A percentile compares a stretch with the other conserved stretches of the same genome.
Evolutionary conservation across 352 stramenopile species (phyloP).

Genomic region (Ophiocytium majus): DNA sequence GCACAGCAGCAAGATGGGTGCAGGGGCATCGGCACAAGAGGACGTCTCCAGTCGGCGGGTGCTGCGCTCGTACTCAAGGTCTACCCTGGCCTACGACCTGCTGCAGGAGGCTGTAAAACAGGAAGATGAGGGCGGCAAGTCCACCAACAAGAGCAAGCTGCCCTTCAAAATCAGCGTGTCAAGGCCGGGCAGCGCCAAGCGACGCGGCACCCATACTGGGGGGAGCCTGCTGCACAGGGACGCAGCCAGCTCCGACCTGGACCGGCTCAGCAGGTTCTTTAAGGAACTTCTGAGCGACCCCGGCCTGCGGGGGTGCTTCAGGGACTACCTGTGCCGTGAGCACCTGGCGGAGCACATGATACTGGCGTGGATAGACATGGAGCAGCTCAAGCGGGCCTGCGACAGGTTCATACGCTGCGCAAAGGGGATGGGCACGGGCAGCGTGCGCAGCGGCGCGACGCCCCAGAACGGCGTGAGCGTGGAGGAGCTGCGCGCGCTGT

Average conservation of each 20-base stretch:
- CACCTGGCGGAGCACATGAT: conserved; percentile 10
- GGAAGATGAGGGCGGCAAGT: neutral
- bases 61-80: neutral
- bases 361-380: neutral
- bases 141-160: neutral
- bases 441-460: neutral
- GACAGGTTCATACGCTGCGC: neutral
- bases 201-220: neutral
- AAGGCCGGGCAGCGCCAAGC: neutral
- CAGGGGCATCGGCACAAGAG: too few relatives aligned
- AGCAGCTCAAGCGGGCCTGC: conserved; percentile 2
- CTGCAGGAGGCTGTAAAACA: neutral
- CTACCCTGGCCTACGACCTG: neutral
- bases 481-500: neutral
- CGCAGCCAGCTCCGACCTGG: neutral
- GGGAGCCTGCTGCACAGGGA: neutral
- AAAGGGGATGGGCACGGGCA: neutral
- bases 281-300: conserved; percentile 5
- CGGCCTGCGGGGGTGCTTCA: conserved; percentile 6
- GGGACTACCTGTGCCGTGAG: neutral
- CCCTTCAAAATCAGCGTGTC: neutral
- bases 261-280: conserved; percentile 3
- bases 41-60: too few relatives aligned
- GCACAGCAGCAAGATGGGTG: too few relatives aligned
- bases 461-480: too few relatives aligned